These are phyloP conservation scores for Ophiosphaerella narmari DNA, from an alignment of 2,329 filamentous ascomycete species.

Conservation along the genomic window DNA sequence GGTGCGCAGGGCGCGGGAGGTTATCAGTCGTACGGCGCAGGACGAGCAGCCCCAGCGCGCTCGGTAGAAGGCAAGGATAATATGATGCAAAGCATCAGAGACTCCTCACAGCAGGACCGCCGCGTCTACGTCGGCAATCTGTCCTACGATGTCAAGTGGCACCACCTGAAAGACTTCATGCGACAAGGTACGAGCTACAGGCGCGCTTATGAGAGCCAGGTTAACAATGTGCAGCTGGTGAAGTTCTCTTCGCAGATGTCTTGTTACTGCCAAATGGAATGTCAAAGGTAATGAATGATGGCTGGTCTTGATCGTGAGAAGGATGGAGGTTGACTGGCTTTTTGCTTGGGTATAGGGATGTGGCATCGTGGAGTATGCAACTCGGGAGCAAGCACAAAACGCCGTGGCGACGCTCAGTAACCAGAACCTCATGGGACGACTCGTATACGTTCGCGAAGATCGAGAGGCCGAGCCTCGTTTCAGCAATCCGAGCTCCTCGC, in stretches of 20 bases:
- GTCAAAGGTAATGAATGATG: conserved; percentile 99
- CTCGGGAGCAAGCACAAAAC: conserved; percentile 97
- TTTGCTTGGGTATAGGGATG: conserved; percentile 96
- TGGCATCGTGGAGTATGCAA: conserved; percentile 99
- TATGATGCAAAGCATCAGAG: conserved; percentile 94
- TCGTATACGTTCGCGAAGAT: conserved; percentile 98
- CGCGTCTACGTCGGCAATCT: conserved; percentile 99
- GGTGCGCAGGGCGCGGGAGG: conserved; percentile 71
- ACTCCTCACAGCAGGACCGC: conserved; percentile 96
- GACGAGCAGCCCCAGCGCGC: conserved; percentile 59
- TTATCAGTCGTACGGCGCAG: conserved; percentile 60
- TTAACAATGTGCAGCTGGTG: conserved; percentile 73
- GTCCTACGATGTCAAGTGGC: conserved; percentile 99
- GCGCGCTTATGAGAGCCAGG: conserved; percentile 13
- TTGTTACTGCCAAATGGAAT: conserved; percentile 99
- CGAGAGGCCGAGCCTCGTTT: conserved; percentile 98
- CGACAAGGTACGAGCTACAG: conserved; percentile 78
- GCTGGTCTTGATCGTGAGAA: conserved; percentile 73
- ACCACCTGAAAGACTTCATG: conserved; percentile 99
- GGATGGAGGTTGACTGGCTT: conserved; percentile 99
- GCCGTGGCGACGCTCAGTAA: conserved; percentile 98
- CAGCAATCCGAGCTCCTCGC: conserved; percentile 67
- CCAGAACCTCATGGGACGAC: conserved; percentile 96
- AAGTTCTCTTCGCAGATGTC: conserved; percentile 99
- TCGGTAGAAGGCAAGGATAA: conserved; percentile 88